Conservation (phyloP, 1,139 yeast genomes). For the Taiozyma onychis region DNA sequence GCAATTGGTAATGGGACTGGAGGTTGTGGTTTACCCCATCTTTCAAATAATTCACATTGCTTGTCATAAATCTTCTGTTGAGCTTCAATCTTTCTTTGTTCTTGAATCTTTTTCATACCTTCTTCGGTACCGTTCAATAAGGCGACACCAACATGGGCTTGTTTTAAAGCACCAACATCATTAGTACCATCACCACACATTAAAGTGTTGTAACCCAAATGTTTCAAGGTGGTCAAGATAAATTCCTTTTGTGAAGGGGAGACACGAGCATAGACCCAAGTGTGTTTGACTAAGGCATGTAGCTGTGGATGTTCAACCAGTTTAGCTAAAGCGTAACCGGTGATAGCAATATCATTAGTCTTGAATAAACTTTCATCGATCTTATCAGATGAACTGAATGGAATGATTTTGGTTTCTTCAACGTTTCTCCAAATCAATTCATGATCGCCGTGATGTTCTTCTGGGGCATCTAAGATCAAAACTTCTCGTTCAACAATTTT, state of each 20-base stretch:
- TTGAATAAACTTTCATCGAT: slow-evolving; percentile 56
- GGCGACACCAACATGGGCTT: slow-evolving; percentile 98
- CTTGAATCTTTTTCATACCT: slow-evolving; percentile 85
- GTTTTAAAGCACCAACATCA: slow-evolving; percentile 98
- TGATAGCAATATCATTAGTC: slow-evolving; percentile 80
- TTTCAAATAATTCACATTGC: slow-evolving; percentile 69
- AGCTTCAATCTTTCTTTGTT: slow-evolving; percentile 64
- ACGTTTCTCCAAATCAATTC: slow-evolving; percentile 83
- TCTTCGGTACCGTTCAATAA: slow-evolving; percentile 95
- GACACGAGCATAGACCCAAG: slow-evolving; percentile 98
- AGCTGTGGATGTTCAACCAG: slow-evolving; percentile 62
- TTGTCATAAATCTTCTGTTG: slow-evolving; percentile 70
- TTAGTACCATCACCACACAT: slow-evolving; percentile 99
- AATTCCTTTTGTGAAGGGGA: slow-evolving; percentile 96
- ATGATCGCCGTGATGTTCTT: slow-evolving; percentile 46
- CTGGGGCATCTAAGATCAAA: slow-evolving; percentile 83
- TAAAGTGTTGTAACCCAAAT: slow-evolving; percentile 85
- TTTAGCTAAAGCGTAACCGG: slow-evolving; percentile 82
- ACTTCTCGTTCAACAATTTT: slow-evolving; percentile 78
- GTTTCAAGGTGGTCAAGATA: slow-evolving; percentile 75
- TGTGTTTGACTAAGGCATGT: slow-evolving; percentile 68
- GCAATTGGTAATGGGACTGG: slow-evolving; percentile 87
- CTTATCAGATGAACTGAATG: slow-evolving; percentile 56
- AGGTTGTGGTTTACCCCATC: slow-evolving; percentile 80
- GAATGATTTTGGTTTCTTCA: slow-evolving; percentile 66